phyloP scores from a whole-genome alignment of 495 filamentous ascomycete genomes.

The Talaromyces thailandensis region DNA sequence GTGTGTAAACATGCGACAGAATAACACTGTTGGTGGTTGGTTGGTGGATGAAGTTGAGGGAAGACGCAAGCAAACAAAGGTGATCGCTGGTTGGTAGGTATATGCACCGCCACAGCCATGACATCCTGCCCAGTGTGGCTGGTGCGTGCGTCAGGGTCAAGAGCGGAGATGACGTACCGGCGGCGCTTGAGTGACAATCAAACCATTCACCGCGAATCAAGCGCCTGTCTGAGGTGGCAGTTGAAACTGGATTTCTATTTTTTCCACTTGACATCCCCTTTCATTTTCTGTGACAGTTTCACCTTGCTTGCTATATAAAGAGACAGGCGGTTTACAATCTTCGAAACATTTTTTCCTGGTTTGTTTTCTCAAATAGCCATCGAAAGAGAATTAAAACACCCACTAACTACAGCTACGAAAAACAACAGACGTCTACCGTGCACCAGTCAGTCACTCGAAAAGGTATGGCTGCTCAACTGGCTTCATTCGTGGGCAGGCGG shows the following conservation, averaged over 20 bases:
- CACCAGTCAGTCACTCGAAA: neutral
- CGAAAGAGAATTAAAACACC: neutral
- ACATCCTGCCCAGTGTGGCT: neutral
- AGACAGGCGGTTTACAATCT: neutral
- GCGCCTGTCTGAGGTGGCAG: neutral
- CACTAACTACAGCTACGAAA: neutral
- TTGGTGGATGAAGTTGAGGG: neutral
- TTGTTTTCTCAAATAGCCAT: neutral
- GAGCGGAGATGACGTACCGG: slow-evolving; percentile 4
- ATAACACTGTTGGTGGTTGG: neutral
- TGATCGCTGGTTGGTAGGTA: neutral
- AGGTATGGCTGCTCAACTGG: slow-evolving; percentile 44
- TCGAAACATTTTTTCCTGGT: neutral
- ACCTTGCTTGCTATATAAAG: neutral
- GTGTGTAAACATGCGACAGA: neutral
- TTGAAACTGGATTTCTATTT: slow-evolving; percentile 3
- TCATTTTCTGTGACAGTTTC: neutral
- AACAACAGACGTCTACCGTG: neutral
- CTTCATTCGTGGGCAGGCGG: slow-evolving; percentile 52
- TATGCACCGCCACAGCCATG: neutral
- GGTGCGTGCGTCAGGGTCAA: neutral
- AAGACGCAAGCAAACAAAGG: neutral
- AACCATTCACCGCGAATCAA: neutral
- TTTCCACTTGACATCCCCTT: neutral
- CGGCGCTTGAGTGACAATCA: neutral